A percentile compares a stretch with the other conserved stretches of the same genome.
Conservation (phyloP, 202 grass and related monocot genomes). For the Hordeum pubiflorum region DNA sequence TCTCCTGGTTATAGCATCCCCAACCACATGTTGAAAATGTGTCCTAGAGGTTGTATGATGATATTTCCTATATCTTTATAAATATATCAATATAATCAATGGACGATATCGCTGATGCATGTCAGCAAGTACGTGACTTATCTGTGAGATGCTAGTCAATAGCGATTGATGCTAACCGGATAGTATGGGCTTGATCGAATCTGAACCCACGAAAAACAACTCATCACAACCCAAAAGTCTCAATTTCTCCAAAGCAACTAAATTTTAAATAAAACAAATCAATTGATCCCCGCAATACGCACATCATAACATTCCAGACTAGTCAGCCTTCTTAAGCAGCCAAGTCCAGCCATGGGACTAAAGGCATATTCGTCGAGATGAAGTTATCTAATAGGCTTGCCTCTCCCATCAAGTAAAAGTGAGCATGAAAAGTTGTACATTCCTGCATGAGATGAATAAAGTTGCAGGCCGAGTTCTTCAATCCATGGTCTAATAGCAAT, state of each 20-base stretch:
- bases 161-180: too few species aligned
- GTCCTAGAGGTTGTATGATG: too few species aligned
- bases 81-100: too few species aligned
- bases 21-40: too few species aligned
- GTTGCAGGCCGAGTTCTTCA: not conserved
- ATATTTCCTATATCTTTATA: too few species aligned
- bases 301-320: not conserved
- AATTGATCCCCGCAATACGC: not conserved
- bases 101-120: too few species aligned
- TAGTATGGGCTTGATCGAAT: too few species aligned
- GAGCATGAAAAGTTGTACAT: not conserved
- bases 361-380: not conserved
- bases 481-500: not conserved
- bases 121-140: too few species aligned
- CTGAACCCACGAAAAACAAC: not conserved
- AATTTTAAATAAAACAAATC: not conserved
- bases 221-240: not conserved
- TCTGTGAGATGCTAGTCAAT: too few species aligned
- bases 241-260: not conserved
- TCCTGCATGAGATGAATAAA: not conserved
- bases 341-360: not conserved
- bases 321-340: not conserved
- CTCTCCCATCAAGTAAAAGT: not conserved
- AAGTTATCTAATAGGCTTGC: not conserved
- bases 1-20: too few species aligned